phyloP scores from a whole-genome alignment of 73 alveolate genomes.

The Paraurostyla sp. region DNA sequence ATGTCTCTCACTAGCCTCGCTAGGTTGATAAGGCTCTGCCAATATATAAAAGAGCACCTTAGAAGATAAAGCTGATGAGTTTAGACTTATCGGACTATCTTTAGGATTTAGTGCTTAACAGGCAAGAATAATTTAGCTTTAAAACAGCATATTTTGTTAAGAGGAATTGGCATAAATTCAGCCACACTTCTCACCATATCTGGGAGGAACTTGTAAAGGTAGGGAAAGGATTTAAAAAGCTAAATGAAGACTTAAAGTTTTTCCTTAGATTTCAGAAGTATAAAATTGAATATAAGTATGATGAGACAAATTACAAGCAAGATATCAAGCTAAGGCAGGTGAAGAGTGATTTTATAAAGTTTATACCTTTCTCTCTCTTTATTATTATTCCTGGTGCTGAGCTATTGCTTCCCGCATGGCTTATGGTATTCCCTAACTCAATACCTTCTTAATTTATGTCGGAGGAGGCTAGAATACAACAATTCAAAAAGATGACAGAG shows the following conservation, averaged over 20 bases:
- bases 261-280: constrained; percentile 38
- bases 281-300: constrained; percentile 34
- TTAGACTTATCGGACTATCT: neutral
- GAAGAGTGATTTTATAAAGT: constrained; percentile 81
- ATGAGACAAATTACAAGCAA: constrained; percentile 6
- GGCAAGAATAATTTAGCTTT: neutral
- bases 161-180: neutral
- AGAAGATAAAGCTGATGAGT: neutral
- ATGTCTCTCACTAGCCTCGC: neutral
- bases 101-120: neutral
- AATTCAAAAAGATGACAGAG: constrained; percentile 43
- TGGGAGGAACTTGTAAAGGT: constrained; percentile 64
- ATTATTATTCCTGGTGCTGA: constrained; percentile 92
- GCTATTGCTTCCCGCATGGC: constrained; percentile 88
- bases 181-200: constrained; percentile 34
- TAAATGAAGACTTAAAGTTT: constrained; percentile 67
- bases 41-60: neutral
- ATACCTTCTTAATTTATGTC: constrained; percentile 86
- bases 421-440: constrained; percentile 90
- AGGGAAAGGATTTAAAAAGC: constrained; percentile 59
- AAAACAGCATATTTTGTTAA: constrained; percentile 34
- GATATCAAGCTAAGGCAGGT: constrained; percentile 51
- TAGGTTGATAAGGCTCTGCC: constrained; percentile 11
- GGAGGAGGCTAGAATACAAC: constrained; percentile 55
- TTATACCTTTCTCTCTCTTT: constrained; percentile 92